A percentile compares a stretch with the other conserved stretches of the same genome.
These are phyloP conservation scores for Suillus bovinus DNA, from an alignment of 768 basidiomycete species.

Conservation along the genomic window DNA sequence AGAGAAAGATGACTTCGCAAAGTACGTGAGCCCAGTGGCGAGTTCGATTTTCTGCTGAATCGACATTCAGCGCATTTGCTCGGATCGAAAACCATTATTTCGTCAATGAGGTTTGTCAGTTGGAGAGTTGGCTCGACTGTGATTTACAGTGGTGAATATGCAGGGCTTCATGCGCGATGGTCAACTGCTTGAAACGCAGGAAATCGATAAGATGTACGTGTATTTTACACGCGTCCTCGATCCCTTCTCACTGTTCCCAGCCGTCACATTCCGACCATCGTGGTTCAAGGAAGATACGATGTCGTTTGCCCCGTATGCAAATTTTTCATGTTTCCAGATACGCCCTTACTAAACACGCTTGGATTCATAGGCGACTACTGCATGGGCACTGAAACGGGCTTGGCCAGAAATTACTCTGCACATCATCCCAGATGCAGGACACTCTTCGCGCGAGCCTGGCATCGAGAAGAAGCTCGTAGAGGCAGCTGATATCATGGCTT, in stretches of 20 bases:
- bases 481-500: constrained; percentile 35
- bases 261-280: constrained; percentile 82
- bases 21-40: constrained; percentile 44
- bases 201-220: constrained; percentile 84
- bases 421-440: constrained; percentile 85
- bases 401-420: constrained; percentile 80
- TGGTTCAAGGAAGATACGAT: constrained; percentile 89
- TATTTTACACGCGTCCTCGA: constrained; percentile 8
- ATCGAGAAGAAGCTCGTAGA: constrained; percentile 71
- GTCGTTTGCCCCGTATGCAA: constrained; percentile 77
- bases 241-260: constrained; percentile 37
- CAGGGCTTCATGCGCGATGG: constrained; percentile 89
- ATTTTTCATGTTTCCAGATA: background rate
- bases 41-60: constrained; percentile 10
- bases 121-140: background rate
- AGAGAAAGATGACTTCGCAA: constrained; percentile 72
- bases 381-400: constrained; percentile 75
- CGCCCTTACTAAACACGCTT: background rate
- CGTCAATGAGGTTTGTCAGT: constrained; percentile 61
- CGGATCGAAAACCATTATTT: constrained; percentile 93
- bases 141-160: background rate
- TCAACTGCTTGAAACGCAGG: constrained; percentile 79
- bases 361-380: constrained; percentile 63
- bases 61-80: constrained; percentile 69
- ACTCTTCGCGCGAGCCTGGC: constrained; percentile 76